A percentile compares a stretch with the other conserved stretches of the same genome.
These are phyloP conservation scores for Halenospora varia DNA, from an alignment of 495 filamentous ascomycete species.

Conservation along the genomic window DNA sequence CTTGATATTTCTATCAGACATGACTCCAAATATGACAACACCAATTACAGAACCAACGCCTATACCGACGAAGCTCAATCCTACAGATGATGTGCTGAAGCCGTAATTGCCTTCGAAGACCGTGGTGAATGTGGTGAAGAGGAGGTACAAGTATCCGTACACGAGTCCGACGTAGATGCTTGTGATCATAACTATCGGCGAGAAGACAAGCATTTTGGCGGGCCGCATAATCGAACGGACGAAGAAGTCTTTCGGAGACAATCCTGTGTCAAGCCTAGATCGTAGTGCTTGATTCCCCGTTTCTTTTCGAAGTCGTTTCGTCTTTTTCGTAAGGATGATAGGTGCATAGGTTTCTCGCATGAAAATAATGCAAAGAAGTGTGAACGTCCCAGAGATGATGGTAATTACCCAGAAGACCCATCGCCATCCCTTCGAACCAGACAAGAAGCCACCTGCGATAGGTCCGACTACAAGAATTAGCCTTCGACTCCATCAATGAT, in stretches of 20 bases:
- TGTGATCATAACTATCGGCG: slow-evolving; percentile 57
- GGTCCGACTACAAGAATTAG: slow-evolving; percentile 41
- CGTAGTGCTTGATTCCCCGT: slow-evolving; percentile 37
- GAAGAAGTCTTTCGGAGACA: slow-evolving; percentile 43
- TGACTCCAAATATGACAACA: slow-evolving; percentile 12
- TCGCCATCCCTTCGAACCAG: slow-evolving; percentile 57
- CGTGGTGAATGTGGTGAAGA: slow-evolving; percentile 63
- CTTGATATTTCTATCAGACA: slow-evolving; percentile 8
- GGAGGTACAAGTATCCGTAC: slow-evolving; percentile 68
- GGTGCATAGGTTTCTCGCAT: slow-evolving; percentile 36
- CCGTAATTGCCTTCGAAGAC: slow-evolving; percentile 59
- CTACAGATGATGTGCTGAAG: slow-evolving; percentile 59
- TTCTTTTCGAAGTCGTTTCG: slow-evolving; percentile 33
- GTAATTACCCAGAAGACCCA: slow-evolving; percentile 54
- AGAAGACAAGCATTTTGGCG: slow-evolving; percentile 50
- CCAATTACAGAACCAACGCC: slow-evolving; percentile 57
- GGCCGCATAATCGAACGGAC: slow-evolving; percentile 52
- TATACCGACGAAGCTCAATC: slow-evolving; percentile 63
- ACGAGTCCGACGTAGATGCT: slow-evolving; percentile 56
- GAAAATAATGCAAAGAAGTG: slow-evolving; percentile 27
- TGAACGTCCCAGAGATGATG: slow-evolving; percentile 9
- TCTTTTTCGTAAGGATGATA: slow-evolving; percentile 30
- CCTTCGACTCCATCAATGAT: neutral
- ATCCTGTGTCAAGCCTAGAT: slow-evolving; percentile 48
- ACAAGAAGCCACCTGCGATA: slow-evolving; percentile 49